Base-by-base conservation (phyloP, 2,329 filamentous ascomycete genomes). In the Pseudopithomyces maydicus region DNA sequence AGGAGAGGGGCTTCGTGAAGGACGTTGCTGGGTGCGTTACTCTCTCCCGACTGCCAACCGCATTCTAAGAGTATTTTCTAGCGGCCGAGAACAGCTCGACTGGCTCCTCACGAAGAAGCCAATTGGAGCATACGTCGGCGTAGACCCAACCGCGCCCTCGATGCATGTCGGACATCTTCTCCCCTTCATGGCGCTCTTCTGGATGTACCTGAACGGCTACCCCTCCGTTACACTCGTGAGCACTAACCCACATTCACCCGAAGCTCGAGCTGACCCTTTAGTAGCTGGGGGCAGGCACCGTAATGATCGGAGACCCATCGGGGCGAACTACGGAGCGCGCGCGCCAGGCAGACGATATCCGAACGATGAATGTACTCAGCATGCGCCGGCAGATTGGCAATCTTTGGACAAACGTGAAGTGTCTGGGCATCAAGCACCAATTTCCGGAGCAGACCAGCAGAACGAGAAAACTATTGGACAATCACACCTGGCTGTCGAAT, bases 151-250 rank as follows among this genome's bases (percentile, higher is more conserved):
- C 0, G 90, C 90, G 14, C 81, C 85, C 54, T 95, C 91, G 2
- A 79, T 95, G 57, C 91, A 96, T 68, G 81, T 95, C 45, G 91
- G 91, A 56, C 90, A 96, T 70, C 81, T 96, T 6, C 80, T 95
- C 14, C 89, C 91, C 20, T 81, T 94, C 53, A 95, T 95, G 91
- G 85, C 90, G 15, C 80, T 94, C 22, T 92, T 92, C 78, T 94
- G 90, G 89, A 84, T 93, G 80, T 92, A 91, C 77, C 80, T 92
- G 62, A 82, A 92, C 70, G 91, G 91, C 22, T 88, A 89, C 72
- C 80, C 84, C 32, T 82, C 88, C 23, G 80, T 90, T 48, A 88
- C 85, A 38, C 79, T 95, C 54, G 78, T 81, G 56, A 76, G 80
- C 56, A 59, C 57, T n/a, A 51, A 51, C 56, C 17, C 45, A 47